Base-by-base conservation (phyloP, 2,329 filamentous ascomycete species). In the Sporothrix curviconia region DNA sequence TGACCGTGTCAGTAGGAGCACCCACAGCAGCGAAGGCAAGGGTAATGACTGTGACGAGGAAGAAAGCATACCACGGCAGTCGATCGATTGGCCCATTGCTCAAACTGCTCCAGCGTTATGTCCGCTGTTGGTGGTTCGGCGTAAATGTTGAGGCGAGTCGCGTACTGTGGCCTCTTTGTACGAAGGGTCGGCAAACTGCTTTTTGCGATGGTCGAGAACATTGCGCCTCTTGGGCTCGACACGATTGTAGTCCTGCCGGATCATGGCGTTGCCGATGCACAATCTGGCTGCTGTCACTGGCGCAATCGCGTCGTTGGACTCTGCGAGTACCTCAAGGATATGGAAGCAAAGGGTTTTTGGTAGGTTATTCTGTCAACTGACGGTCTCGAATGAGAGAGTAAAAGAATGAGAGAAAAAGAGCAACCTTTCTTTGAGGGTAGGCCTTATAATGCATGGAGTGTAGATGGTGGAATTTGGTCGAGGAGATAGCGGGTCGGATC, bases 21-120 rank as follows among this genome's bases (percentile, higher is more conserved):
- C 24, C 19, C 2, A 50, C 36, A 14, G 28, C 25, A 12, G 14
- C 24, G 8, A 15, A 25, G 8, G 19, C 5, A 28, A 15, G 40
- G 8, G 28, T 11, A 11, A 11, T 32, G 28, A 32, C 28, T 32
- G 28, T 32, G 28, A 32, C 3, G 8, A 6, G 28, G 32, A n/a
- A n/a, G n/a, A 34, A 34, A 8, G 55, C 75, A 56, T 76, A 90
- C 90, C 82, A 74, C 90, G n/a, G 86, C 63, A 99, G 72, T 58
- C 94, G 81, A 67, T 95, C 89, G 67, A 99, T 97, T 11, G 92
- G n/a, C 94, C 94, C 94, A 99, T 80, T 96, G 91, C 70, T 99
- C 94, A 67, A 99, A 99, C 69, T 99, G 86, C 69, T 99, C 94
- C 42, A 99, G 84, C 0, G 90, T 95, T 65, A 99, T 94, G 68